phyloP scores from a whole-genome alignment of 495 filamentous ascomycete species.

The Penicillium soppii region DNA sequence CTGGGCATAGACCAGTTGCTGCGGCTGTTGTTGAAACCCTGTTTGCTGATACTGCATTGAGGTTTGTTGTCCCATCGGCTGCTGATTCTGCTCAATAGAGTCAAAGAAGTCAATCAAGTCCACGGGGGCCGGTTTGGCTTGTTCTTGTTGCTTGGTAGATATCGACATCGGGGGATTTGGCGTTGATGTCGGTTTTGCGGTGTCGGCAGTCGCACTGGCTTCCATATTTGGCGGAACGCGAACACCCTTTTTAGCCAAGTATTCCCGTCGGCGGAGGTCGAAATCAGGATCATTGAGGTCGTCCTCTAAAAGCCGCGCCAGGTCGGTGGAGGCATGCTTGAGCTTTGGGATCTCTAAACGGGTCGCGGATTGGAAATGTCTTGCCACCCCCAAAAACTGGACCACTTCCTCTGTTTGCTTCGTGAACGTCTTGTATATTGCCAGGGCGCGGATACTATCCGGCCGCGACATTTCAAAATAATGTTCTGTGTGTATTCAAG shows the following conservation, averaged over 20 bases:
- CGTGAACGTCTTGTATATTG: slow-evolving; percentile 91
- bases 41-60: slow-evolving; percentile 48
- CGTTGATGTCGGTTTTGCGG: slow-evolving; percentile 18
- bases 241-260: slow-evolving; percentile 79
- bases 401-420: slow-evolving; percentile 92
- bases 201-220: slow-evolving; percentile 51
- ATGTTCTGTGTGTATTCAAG: slow-evolving; percentile 60
- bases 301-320: slow-evolving; percentile 87
- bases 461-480: slow-evolving; percentile 98
- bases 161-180: slow-evolving; percentile 14
- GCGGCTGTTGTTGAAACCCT: slow-evolving; percentile 49
- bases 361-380: slow-evolving; percentile 87
- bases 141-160: slow-evolving; percentile 19
- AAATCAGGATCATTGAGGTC: slow-evolving; percentile 96
- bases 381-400: slow-evolving; percentile 80
- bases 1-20: slow-evolving; percentile 37
- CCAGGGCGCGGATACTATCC: slow-evolving; percentile 88
- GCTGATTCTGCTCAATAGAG: slow-evolving; percentile 91
- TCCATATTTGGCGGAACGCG: slow-evolving; percentile 2
- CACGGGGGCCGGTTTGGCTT: slow-evolving; percentile 59
- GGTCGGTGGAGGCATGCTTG: slow-evolving; percentile 91
- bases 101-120: slow-evolving; percentile 99
- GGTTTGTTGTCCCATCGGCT: slow-evolving; percentile 52
- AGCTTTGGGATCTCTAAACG: slow-evolving; percentile 93
- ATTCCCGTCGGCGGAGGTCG: slow-evolving; percentile 89